Conservation (phyloP, 2,329 filamentous ascomycete species). For the Penicillium nordicum region DNA sequence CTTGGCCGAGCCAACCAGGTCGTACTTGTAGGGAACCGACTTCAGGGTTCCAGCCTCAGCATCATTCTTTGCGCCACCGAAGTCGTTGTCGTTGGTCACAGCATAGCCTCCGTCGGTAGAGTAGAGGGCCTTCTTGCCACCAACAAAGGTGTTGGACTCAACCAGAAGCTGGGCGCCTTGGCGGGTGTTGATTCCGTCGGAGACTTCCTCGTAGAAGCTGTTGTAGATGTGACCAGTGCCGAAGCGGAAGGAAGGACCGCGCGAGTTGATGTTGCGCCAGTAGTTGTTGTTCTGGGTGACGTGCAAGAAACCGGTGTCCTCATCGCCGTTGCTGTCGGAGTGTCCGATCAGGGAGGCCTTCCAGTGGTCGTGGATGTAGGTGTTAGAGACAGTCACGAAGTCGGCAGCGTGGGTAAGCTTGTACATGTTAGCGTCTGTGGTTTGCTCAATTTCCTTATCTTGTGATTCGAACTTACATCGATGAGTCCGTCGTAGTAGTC, state of each 20-base stretch:
- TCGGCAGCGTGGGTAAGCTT: conserved; percentile 59
- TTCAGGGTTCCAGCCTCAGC: conserved; percentile 53
- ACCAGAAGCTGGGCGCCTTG: conserved; percentile 58
- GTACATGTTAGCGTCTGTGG: neutral
- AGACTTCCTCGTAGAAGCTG: conserved; percentile 47
- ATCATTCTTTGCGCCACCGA: conserved; percentile 47
- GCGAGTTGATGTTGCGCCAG: conserved; percentile 63
- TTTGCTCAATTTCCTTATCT: neutral
- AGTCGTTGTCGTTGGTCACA: conserved; percentile 46
- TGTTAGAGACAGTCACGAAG: conserved; percentile 53
- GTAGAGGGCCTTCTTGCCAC: conserved; percentile 46
- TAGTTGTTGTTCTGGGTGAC: conserved; percentile 67
- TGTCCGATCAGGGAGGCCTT: conserved; percentile 60
- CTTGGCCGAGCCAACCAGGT: conserved; percentile 48
- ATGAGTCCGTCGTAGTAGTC: conserved; percentile 68
- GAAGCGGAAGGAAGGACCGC: conserved; percentile 62
- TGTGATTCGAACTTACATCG: conserved; percentile 40
- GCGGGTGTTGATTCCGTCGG: conserved; percentile 56
- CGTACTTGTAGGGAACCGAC: conserved; percentile 54
- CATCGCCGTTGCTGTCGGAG: conserved; percentile 55
- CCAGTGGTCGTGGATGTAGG: conserved; percentile 57
- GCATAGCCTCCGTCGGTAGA: conserved; percentile 48
- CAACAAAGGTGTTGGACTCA: conserved; percentile 54
- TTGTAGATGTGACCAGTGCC: conserved; percentile 63
- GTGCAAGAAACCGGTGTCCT: conserved; percentile 61